Percentiles rank a stretch among this genome's conserved stretches.
phyloP scores from a whole-genome alignment of 1,139 yeast species.

The Debaryomyces udenii region DNA sequence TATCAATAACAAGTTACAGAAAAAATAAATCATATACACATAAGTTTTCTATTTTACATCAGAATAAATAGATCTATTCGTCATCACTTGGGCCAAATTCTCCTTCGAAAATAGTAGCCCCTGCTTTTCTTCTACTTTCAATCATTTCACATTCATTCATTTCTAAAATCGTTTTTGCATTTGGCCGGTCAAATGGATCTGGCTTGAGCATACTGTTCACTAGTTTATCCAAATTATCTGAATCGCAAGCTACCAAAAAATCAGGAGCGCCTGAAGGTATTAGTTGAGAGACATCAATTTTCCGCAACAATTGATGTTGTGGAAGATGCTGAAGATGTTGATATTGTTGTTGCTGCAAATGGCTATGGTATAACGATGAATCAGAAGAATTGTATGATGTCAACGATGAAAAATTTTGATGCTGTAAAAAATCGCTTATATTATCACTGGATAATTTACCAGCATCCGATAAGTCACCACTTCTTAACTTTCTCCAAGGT shows the following conservation, averaged over 20 bases:
- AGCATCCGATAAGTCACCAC: constrained; percentile 95
- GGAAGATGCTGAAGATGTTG: constrained; percentile 12
- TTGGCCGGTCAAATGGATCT: constrained; percentile 79
- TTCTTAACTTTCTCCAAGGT: constrained; percentile 94
- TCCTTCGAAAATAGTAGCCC: constrained; percentile 95
- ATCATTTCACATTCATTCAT: constrained; percentile 77
- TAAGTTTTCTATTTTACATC: constrained; percentile 2
- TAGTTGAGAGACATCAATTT: constrained; percentile 13
- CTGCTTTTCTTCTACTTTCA: constrained; percentile 84
- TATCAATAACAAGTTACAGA: neutral
- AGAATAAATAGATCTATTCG: constrained; percentile 3
- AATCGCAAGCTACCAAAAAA: constrained; percentile 70
- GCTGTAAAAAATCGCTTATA: constrained; percentile 48
- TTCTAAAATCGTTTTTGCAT: constrained; percentile 67
- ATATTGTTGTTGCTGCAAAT: constrained; percentile 10
- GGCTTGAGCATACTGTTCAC: constrained; percentile 93
- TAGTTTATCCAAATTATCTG: constrained; percentile 71
- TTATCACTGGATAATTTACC: constrained; percentile 73
- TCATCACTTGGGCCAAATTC: constrained; percentile 75
- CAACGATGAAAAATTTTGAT: constrained; percentile 40
- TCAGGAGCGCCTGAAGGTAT: constrained; percentile 84
- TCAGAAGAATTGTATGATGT: constrained; percentile 34
- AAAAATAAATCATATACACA: constrained; percentile 3
- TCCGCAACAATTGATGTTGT: constrained; percentile 9
- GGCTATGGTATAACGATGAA: constrained; percentile 22